These are phyloP conservation scores for Panaeolus cyanescens DNA, from an alignment of 768 basidiomycete genomes.

Conservation along the genomic window DNA sequence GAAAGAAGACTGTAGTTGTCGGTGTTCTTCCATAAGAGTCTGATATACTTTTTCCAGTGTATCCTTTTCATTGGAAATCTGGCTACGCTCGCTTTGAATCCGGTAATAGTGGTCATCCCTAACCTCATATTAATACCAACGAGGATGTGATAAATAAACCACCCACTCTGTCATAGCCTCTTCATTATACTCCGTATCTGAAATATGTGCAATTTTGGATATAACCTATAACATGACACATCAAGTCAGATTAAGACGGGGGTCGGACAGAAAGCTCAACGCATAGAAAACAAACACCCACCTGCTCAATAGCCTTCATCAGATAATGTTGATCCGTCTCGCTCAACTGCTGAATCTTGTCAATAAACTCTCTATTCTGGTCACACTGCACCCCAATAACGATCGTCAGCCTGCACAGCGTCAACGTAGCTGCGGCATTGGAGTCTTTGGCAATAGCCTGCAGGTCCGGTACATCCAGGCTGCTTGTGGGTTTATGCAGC, in stretches of 20 bases:
- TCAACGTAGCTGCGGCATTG: conserved; percentile 62
- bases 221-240: conserved; percentile 67
- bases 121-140: not conserved
- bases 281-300: conserved; percentile 35
- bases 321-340: conserved; percentile 85
- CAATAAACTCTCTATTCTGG: conserved; percentile 85
- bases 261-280: not conserved
- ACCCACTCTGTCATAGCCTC: conserved; percentile 82
- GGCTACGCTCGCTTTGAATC: conserved; percentile 79
- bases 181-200: conserved; percentile 47
- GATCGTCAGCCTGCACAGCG: conserved; percentile 80
- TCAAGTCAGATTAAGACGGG: not conserved
- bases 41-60: conserved; percentile 84
- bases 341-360: conserved; percentile 81
- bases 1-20: conserved; percentile 68
- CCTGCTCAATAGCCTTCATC: conserved; percentile 95
- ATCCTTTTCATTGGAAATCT: conserved; percentile 82
- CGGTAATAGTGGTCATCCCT: conserved; percentile 90
- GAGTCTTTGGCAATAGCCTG: conserved; percentile 83
- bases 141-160: conserved; percentile 6
- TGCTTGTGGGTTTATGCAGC: conserved; percentile 74
- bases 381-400: conserved; percentile 90
- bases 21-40: conserved; percentile 72
- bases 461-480: conserved; percentile 85
- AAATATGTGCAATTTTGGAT: conserved; percentile 62